Evolutionary conservation across 225 moss, liverwort and hornwort species (phyloP), one percentile per base, ranked within the genome.

Genomic region (Bryum argenteum): DNA sequence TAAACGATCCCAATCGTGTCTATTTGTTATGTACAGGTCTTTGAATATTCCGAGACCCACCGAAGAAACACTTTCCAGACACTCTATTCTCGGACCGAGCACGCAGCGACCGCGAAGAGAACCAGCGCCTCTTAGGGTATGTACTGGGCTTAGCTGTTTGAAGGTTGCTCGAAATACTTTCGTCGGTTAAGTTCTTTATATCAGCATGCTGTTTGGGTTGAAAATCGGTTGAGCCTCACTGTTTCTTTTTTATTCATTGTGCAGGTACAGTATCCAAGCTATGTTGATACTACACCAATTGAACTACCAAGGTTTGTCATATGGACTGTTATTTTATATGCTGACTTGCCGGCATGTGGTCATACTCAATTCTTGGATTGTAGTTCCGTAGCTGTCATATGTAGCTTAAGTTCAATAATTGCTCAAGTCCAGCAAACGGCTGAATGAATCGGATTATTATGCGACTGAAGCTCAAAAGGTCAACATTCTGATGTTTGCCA

Each of bases 231-330:
- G 67, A 70, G 39, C 5, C 66, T 84, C 59, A 64, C 54, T 38
- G 48, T 65, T 68, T 19, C 54, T 45, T 63, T 64, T 15, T 81
- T 22, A 48, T 56, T 58, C 69, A 54, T 40, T 76, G 22, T 86
- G 77, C 94, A 98, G 94, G 91, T 94, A 18, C 91, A 92, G 73
- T 98, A 98, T 79, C 98, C 98, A 68, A 94, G 85, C 69, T 85
- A 89, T 76, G 82, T 98, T 58, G 76, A 98, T 82, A 86, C 85
- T 11, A 87, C 98, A 50, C 92, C 91, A 47, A 92, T 98, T 77
- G 91, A 98, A 74, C 83, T 98, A 77, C 94, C 98, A 85, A 94
- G 98, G 98, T 98, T 84, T 85, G 79, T 83, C 56, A 39, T 33
- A 39, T 39, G 24, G 19, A 60, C 60, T 69, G 76, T 65, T 65